Evolutionary conservation across 768 basidiomycete genomes (phyloP), one percentile per base, ranked within the genome.

Genomic region (Suillus spraguei): DNA sequence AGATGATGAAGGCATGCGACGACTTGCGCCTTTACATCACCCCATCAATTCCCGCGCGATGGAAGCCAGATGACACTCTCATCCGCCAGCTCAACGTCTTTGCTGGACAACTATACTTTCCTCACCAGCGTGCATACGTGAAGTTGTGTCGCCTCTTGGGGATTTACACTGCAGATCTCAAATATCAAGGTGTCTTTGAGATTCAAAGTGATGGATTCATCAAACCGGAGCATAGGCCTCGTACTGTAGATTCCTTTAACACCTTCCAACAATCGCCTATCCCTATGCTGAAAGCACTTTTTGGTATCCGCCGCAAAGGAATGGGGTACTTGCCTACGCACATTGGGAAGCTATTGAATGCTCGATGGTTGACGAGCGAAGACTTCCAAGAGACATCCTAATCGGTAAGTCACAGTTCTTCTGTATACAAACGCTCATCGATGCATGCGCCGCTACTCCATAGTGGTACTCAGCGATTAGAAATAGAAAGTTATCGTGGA

Each of bases 1-100:
- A 67, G 35, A 67, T 66, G 10, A 77, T 76, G 72, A 67, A 68
- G 38, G 65, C 77, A 16, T 75, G 76, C 42, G 81, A 82, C 32
- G 66, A 80, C 62, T 71, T 82, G 32, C 60, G 49, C 16, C 77
- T 79, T 60, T 77, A 75, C 61, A 69, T 68, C 28, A 67, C 69
- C 35, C 67, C 69, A 20, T 36, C 59, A 11, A 55, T 68, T 4
- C 39, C 60, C 4, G 8, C 24, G 1, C 42, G 44, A 36, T 66
- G 66, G 67, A 28, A 9, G 14, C 14, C 64, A 70, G 46, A 52
- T 28, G 67, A 67, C 56, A 39, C 24, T 20, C 53, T 63, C 36
- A 60, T 55, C 17, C 11, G 28, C 9, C 38, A 41, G 36, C 70
- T 73, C 44, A 69, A 71, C 46, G 59, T 73, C 17, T 69, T 68